Conservation (phyloP, 1,284 basidiomycete species). For the Schizophyllum amplum region DNA sequence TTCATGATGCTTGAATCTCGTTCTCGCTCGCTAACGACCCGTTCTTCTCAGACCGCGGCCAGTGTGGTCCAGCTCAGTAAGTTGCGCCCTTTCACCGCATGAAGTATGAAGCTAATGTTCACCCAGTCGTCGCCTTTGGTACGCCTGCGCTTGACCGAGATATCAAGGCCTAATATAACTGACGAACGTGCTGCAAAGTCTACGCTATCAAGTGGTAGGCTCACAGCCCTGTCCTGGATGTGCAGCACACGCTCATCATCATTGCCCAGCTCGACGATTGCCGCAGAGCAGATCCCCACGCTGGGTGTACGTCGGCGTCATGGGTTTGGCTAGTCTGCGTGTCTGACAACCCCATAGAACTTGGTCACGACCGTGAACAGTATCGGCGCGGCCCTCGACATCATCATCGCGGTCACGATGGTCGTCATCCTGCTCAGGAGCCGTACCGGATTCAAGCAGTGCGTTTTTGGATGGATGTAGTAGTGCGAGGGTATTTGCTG, state of each 20-base stretch:
- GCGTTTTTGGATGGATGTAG: too few relatives aligned
- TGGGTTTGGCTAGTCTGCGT: too few relatives aligned
- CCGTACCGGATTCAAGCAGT: background rate
- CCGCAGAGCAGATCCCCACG: background rate
- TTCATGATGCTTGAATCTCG: background rate
- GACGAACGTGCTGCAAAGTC: background rate
- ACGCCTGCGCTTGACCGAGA: too few relatives aligned
- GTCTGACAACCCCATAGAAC: background rate
- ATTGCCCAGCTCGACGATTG: background rate
- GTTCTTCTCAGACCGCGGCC: background rate
- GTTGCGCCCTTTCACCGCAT: too few relatives aligned
- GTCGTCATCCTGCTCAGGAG: background rate
- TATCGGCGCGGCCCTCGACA: background rate
- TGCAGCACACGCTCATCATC: background rate
- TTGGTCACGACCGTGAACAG: background rate
- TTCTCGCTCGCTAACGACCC: background rate
- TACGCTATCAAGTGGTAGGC: background rate
- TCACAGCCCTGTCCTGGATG: background rate
- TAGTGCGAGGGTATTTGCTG: background rate
- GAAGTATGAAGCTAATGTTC: too few relatives aligned
- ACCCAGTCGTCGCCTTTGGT: too few relatives aligned
- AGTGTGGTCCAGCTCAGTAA: background rate
- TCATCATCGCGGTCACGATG: background rate
- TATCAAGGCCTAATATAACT: background rate
- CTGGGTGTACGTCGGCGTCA: background rate